A percentile compares a stretch with the other conserved stretches of the same genome.
phyloP scores from a whole-genome alignment of 352 stramenopile genomes.

The Globisporangium orthogonon region DNA sequence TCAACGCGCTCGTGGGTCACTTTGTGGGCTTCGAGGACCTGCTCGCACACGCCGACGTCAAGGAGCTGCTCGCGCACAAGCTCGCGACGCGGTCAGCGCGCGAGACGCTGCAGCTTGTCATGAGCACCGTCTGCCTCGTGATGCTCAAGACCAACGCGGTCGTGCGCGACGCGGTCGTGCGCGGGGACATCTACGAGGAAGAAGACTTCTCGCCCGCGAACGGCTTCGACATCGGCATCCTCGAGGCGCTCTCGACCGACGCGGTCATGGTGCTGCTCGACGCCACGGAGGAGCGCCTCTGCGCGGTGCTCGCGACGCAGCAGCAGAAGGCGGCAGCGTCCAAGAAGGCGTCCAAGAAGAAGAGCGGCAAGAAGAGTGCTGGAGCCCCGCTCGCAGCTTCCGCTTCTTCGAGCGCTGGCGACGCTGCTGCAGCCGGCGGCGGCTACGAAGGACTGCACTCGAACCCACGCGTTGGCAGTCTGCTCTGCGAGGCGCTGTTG shows the following conservation, averaged over 20 bases:
- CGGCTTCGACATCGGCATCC: conserved; percentile 48
- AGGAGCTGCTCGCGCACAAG: conserved; percentile 21
- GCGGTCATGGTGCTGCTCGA: conserved; percentile 33
- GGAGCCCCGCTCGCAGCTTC: neutral
- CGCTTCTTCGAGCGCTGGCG: neutral
- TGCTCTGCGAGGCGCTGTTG: conserved; percentile 62
- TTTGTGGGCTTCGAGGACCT: conserved; percentile 16
- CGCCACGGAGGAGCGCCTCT: conserved; percentile 40
- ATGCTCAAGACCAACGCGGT: conserved; percentile 74
- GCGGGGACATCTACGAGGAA: conserved; percentile 95
- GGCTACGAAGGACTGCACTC: conserved; percentile 36
- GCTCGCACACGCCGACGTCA: conserved; percentile 18
- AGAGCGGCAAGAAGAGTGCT: conserved; percentile 39
- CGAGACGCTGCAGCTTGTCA: conserved; percentile 63
- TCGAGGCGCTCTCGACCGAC: conserved; percentile 34
- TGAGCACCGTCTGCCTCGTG: conserved; percentile 60
- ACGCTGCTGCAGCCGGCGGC: neutral
- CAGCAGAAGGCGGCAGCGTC: conserved; percentile 34
- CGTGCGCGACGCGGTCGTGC: conserved; percentile 78
- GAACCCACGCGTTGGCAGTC: conserved; percentile 39
- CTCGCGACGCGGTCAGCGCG: conserved; percentile 22
- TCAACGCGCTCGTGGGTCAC: conserved; percentile 59
- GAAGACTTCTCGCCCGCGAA: conserved; percentile 89
- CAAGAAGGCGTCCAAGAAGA: conserved; percentile 56
- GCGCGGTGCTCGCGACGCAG: conserved; percentile 32